These are phyloP conservation scores for Carex sylvatica DNA, from an alignment of 202 grass and related monocot genomes.

Conservation along the genomic window DNA sequence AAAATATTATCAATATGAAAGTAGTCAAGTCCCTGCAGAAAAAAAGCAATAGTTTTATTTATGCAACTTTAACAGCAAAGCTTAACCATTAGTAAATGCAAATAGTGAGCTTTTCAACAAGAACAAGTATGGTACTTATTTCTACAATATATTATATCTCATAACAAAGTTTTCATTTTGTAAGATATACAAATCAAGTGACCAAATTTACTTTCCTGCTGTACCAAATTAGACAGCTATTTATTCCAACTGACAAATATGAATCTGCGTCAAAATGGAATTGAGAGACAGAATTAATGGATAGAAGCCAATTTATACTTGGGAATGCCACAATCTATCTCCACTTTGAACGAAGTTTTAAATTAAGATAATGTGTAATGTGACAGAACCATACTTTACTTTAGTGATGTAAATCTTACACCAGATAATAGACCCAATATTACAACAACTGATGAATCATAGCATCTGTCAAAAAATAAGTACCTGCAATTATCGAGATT, in stretches of 20 bases:
- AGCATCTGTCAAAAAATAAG: neutral
- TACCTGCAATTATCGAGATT: conserved; percentile 96
- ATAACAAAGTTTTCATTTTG: neutral
- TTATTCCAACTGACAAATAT: neutral
- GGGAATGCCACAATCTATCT: neutral
- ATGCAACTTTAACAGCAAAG: neutral
- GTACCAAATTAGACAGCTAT: neutral
- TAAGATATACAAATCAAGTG: neutral
- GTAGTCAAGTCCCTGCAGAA: neutral
- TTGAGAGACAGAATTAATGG: neutral
- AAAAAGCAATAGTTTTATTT: neutral
- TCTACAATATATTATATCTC: neutral
- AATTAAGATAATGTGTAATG: neutral
- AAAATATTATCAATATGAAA: neutral
- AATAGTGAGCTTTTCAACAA: neutral
- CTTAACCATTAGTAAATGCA: neutral
- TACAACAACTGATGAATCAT: neutral
- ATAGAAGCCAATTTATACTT: neutral
- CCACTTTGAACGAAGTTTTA: neutral
- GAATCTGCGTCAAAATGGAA: neutral
- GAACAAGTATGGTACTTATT: neutral
- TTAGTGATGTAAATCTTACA: neutral
- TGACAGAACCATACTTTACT: neutral
- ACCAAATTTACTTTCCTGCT: neutral
- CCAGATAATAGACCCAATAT: neutral